Conservation (phyloP, 1,139 yeast species). For the Nakaseomyces nivariensis region DNA sequence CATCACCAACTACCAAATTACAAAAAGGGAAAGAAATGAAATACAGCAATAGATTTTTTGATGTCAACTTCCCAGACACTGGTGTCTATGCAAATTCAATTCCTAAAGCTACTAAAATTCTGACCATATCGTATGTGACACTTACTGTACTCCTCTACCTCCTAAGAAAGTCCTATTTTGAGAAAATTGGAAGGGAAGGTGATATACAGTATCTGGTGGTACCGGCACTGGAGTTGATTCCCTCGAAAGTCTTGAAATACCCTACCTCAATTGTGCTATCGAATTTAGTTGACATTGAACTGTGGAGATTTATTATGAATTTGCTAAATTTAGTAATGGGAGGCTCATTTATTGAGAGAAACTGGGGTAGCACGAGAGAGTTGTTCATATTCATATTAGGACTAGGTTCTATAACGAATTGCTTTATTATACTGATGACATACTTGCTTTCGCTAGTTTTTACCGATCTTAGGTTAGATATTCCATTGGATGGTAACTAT, state of each 20-base stretch:
- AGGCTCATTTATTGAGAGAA: conserved; percentile 41
- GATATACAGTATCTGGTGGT: conserved; percentile 15
- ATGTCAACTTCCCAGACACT: conserved; percentile 17
- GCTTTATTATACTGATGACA: conserved; percentile 35
- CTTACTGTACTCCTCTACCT: conserved; percentile 29
- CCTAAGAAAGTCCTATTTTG: conserved; percentile 26
- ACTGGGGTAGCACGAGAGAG: conserved; percentile 48
- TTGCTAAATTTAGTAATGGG: conserved; percentile 44
- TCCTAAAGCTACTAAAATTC: conserved; percentile 36
- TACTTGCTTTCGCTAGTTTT: conserved; percentile 33
- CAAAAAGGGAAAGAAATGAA: conserved; percentile 9
- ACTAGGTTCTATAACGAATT: conserved; percentile 51
- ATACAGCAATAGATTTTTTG: conserved; percentile 14
- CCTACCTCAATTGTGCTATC: conserved; percentile 77
- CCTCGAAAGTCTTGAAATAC: conserved; percentile 45
- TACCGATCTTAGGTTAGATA: conserved; percentile 18
- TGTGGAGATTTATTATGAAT: conserved; percentile 43
- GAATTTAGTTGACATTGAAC: conserved; percentile 57
- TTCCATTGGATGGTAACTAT: conserved; percentile 59
- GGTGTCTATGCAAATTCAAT: conserved; percentile 18
- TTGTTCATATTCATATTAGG: conserved; percentile 49
- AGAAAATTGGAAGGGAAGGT: conserved; percentile 10
- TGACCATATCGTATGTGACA: conserved; percentile 26
- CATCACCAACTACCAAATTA: too few relatives aligned
- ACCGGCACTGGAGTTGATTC: conserved; percentile 64